Evolutionary conservation across 169 alveolate genomes (phyloP), one percentile per base, ranked within the genome.

Genomic region (Besnoitia besnoiti): DNA sequence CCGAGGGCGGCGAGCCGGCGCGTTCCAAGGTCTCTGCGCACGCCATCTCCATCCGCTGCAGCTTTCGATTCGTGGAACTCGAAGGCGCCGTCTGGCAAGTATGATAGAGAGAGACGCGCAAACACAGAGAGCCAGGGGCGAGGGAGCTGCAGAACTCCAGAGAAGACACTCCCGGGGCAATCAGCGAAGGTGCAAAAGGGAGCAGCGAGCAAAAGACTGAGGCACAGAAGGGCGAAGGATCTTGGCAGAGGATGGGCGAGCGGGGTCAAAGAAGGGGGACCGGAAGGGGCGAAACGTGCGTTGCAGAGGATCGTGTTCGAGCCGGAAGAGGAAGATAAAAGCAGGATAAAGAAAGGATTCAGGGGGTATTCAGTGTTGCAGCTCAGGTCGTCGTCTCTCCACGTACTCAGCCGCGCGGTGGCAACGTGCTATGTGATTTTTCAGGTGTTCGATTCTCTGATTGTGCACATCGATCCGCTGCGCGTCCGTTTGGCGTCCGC

Each of bases 361-460:
- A n/a, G n/a, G n/a, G n/a, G n/a, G n/a, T n/a, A n/a, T n/a, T n/a
- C n/a, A n/a, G n/a, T n/a, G n/a, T n/a, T n/a, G n/a, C n/a, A n/a
- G n/a, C n/a, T n/a, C n/a, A n/a, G n/a, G n/a, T n/a, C n/a, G n/a
- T n/a, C n/a, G n/a, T n/a, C n/a, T n/a, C n/a, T n/a, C n/a, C n/a
- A n/a, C n/a, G 61, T 39, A 40, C 7, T 77, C 16, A 2, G 3
- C 61, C 30, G n/a, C 8, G 33, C 8, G n/a, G 14, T 75, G 37
- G 76, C 7, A 35, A 5, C 10, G 47, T 3, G 44, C 3, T 19
- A 7, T 14, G 47, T 77, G n/a, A n/a, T 39, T 2, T 27, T 27
- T 19, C 93, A 90, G 93, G 93, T 90, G 37, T 90, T 77, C 39
- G 93, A 90, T 61, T 90, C 85, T 10, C 85, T 90, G 85, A 84